phyloP scores from a whole-genome alignment of 805 yeast genomes.

The Candida sanyiensis region DNA sequence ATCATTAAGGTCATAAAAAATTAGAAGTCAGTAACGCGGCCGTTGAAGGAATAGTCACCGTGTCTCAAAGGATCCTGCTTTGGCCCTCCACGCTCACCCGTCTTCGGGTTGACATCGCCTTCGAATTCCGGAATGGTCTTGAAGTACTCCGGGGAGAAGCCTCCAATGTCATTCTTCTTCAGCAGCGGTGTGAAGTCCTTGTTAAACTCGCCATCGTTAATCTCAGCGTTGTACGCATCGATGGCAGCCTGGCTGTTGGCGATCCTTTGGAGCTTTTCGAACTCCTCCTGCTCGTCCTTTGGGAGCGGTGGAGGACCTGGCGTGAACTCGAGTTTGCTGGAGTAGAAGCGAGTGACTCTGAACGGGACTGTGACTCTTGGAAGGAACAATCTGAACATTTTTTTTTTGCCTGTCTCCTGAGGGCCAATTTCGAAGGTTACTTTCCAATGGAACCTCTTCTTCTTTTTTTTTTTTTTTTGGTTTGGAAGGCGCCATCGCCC shows the following conservation, averaged over 20 bases:
- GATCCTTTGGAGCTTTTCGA: conserved; percentile 74
- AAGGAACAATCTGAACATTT: conserved; percentile 11
- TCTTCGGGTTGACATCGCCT: conserved; percentile 86
- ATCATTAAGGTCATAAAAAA: conserved; percentile 1
- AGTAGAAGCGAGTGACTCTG: conserved; percentile 14
- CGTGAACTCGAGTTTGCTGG: conserved; percentile 20
- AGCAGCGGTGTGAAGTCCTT: conserved; percentile 31
- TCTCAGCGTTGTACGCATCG: conserved; percentile 54
- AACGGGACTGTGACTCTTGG: background rate
- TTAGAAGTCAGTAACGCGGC: conserved; percentile 91
- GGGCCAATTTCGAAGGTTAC: too few relatives aligned
- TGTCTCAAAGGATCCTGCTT: conserved; percentile 92
- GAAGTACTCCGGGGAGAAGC: conserved; percentile 61
- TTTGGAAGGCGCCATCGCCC: background rate
- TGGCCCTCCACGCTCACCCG: conserved; percentile 97
- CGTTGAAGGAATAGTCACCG: conserved; percentile 92
- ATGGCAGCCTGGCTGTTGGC: conserved; percentile 78
- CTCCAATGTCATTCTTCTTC: conserved; percentile 51
- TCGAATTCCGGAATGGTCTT: conserved; percentile 91
- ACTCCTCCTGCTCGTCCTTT: conserved; percentile 81
- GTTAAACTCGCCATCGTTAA: conserved; percentile 30
- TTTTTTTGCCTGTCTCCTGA: too few relatives aligned
- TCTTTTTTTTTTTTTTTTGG: conserved; percentile 1
- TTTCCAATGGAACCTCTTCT: background rate
- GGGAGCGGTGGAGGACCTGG: conserved; percentile 67